These are phyloP conservation scores for Cucurbita argyrosperma DNA, from an alignment of 306 rosid species.

Conservation along the genomic window DNA sequence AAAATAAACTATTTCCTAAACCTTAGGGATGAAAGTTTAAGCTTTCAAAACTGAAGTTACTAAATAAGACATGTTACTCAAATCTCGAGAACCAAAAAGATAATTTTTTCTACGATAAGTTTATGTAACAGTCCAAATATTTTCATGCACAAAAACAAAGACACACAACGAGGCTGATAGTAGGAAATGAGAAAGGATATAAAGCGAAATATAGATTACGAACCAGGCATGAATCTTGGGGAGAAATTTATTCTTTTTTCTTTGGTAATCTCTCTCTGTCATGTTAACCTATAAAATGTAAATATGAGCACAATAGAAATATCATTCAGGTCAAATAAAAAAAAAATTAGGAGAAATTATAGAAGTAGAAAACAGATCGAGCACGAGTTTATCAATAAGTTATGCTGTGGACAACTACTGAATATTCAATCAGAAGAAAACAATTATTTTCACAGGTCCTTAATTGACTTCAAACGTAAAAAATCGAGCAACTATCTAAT, in stretches of 20 bases:
- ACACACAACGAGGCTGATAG: background rate
- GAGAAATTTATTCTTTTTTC: constrained; percentile 92
- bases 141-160: background rate
- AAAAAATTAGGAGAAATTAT: background rate
- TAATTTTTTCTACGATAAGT: background rate
- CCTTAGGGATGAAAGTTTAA: background rate
- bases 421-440: background rate
- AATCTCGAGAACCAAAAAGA: background rate
- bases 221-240: constrained; percentile 99
- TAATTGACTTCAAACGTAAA: background rate
- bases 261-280: constrained; percentile 94
- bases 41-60: background rate
- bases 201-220: background rate
- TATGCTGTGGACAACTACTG: background rate
- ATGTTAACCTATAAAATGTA: constrained; percentile 65
- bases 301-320: background rate
- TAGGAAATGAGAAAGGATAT: background rate
- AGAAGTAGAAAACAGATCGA: background rate
- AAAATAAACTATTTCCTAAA: background rate
- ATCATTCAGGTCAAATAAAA: background rate
- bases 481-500: background rate
- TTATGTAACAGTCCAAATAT: background rate
- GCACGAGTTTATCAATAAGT: background rate
- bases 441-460: background rate
- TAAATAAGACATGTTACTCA: background rate